Conservation (phyloP, 805 yeast genomes). For the Cyberlindnera mycetangii region DNA sequence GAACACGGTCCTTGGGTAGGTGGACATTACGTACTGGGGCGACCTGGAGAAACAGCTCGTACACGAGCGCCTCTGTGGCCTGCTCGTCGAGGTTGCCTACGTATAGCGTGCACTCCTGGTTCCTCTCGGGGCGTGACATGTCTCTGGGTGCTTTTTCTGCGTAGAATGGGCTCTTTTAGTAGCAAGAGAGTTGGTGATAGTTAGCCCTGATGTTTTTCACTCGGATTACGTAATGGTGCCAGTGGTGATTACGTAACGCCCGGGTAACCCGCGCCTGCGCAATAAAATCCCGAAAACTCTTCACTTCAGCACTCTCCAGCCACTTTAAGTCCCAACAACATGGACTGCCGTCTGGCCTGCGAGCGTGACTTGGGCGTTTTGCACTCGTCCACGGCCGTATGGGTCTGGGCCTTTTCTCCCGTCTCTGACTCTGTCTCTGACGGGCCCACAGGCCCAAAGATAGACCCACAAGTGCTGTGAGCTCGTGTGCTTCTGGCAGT, state of each 20-base stretch:
- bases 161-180: background rate
- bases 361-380: background rate
- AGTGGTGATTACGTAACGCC: too few species aligned
- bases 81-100: slow-evolving; percentile 80
- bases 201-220: too few species aligned
- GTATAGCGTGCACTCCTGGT: slow-evolving; percentile 64
- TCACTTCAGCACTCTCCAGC: too few species aligned
- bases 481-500: background rate
- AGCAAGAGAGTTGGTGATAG: too few species aligned
- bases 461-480: slow-evolving; percentile 4
- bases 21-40: slow-evolving; percentile 71
- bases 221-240: too few species aligned
- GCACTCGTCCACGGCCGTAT: background rate
- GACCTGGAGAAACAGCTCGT: slow-evolving; percentile 81
- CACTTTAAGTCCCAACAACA: too few species aligned
- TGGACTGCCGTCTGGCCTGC: background rate
- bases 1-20: slow-evolving; percentile 76
- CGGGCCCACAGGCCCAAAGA: too few species aligned
- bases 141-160: background rate
- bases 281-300: too few species aligned
- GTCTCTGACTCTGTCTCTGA: too few species aligned
- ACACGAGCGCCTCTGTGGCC: slow-evolving; percentile 67
- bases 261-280: background rate
- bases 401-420: too few species aligned
- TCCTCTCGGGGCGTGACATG: slow-evolving; percentile 34